Percentiles rank a stretch among this genome's conserved stretches.
Evolutionary conservation across 2,329 filamentous ascomycete genomes (phyloP).

Genomic region (Cladosporium sp.): DNA sequence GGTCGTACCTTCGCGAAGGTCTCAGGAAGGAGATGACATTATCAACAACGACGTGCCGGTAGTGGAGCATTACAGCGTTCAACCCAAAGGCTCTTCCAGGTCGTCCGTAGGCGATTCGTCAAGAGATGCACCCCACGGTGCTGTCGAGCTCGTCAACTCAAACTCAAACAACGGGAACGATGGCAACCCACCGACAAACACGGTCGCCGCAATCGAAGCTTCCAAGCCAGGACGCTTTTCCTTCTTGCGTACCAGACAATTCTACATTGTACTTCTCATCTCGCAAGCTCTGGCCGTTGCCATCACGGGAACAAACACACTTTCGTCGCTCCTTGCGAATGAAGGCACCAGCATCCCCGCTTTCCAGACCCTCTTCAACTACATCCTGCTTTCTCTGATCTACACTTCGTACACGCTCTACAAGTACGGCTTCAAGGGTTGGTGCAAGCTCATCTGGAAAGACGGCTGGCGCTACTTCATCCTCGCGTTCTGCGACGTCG

Average conservation of each 20-base stretch:
- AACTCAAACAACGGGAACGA: conserved; percentile 16
- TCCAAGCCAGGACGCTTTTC: conserved; percentile 50
- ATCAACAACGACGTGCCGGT: conserved; percentile 15
- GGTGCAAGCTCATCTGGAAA: conserved; percentile 56
- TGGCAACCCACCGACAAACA: conserved; percentile 31
- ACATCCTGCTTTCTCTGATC: conserved; percentile 73
- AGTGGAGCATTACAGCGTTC: conserved; percentile 28
- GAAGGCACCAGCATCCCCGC: conserved; percentile 78
- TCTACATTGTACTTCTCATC: conserved; percentile 76
- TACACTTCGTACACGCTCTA: conserved; percentile 78
- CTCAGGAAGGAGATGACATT: conserved; percentile 13
- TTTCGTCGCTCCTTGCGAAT: conserved; percentile 67
- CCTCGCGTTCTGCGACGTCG: conserved; percentile 85
- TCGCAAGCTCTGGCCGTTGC: conserved; percentile 78
- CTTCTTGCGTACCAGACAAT: conserved; percentile 78
- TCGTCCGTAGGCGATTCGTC: conserved; percentile 20
- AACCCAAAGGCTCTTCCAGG: conserved; percentile 26
- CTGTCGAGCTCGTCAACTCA: conserved; percentile 32
- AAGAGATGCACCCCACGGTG: conserved; percentile 28
- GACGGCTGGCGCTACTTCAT: conserved; percentile 94
- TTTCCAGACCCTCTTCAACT: conserved; percentile 95
- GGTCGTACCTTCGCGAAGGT: not conserved
- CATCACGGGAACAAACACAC: conserved; percentile 89
- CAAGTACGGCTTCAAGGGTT: conserved; percentile 70
- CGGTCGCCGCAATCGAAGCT: conserved; percentile 37